Base-by-base conservation (phyloP, 257 asterid genomes). In the Scutellaria minor region DNA sequence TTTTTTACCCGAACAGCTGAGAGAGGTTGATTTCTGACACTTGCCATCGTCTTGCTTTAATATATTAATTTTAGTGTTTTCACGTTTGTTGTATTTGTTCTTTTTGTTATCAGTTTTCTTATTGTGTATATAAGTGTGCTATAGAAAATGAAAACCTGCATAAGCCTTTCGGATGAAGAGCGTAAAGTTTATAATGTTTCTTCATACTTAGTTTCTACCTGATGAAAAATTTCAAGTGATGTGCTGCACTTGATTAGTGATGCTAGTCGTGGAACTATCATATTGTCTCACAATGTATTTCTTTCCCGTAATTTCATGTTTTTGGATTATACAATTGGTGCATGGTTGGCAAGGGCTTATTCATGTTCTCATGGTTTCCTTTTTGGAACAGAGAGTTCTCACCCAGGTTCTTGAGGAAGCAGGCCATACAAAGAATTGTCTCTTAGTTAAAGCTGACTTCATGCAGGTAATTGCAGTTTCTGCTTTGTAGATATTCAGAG, bases 341-440 rank as follows among this genome's bases (percentile, higher is more conserved):
- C 14, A 37, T 67, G 59, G 74, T 66, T 48, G 20, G 46, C 13
- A 59, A 42, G 45, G 44, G 67, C 69, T 75, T 15, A 71, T 62
- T 62, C 74, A 51, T 55, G 70, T 27, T 73, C 64, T 56, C 24
- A 14, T 73, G 47, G 27, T 52, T 18, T 64, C 35, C 31, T 22
- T 70, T 83, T 72, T 31, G 31, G 5, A 56, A 63, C 82, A 93
- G 98, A 82, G 82, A 77, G 93, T 93, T 80, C 86, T 93, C 40
- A 63, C 80, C 63, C 87, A 82, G 52, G 97, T 93, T 86, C 96
- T 90, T 24, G 96, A 87, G 83, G 98, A 93, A 85, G 93, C 98
- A 39, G 93, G 97, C 80, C 89, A 88, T 77, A 66, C 75, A 54
- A 87, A 84, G 83, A 92, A 86, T 79, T 86, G 96, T 59, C 46